Conservation (phyloP, 2,329 filamentous ascomycete species). For the Monosporascus cannonballus region DNA sequence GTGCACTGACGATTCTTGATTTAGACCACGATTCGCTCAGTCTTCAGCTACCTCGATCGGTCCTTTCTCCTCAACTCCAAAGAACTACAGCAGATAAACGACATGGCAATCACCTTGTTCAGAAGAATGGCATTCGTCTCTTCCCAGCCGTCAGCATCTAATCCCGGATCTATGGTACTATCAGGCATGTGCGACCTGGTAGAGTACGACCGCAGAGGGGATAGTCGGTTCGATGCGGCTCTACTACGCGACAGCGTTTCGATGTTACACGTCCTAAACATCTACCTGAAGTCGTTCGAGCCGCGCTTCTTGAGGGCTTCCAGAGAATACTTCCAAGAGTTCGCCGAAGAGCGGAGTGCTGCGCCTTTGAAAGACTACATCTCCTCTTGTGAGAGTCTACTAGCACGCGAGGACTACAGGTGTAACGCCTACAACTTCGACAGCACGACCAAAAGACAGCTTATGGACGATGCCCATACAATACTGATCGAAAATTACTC, state of each 20-base stretch:
- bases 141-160: slow-evolving; percentile 16
- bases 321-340: slow-evolving; percentile 59
- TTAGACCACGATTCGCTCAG: slow-evolving; percentile 65
- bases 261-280: slow-evolving; percentile 78
- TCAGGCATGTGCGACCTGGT: slow-evolving; percentile 71
- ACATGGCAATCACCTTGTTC: slow-evolving; percentile 74
- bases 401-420: slow-evolving; percentile 65
- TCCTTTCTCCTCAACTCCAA: slow-evolving; percentile 76
- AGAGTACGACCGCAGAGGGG: slow-evolving; percentile 59
- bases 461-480: slow-evolving; percentile 68
- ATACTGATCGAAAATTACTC: slow-evolving; percentile 66
- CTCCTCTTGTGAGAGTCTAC: slow-evolving; percentile 58
- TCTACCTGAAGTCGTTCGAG: slow-evolving; percentile 78
- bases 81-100: slow-evolving; percentile 66
- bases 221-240: slow-evolving; percentile 50
- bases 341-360: slow-evolving; percentile 60
- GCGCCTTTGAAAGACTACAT: slow-evolving; percentile 72
- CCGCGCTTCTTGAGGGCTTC: slow-evolving; percentile 65
- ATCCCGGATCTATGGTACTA: slow-evolving; percentile 33
- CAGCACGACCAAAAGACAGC: slow-evolving; percentile 69
- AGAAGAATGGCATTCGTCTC: slow-evolving; percentile 49
- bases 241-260: slow-evolving; percentile 71
- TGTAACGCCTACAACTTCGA: slow-evolving; percentile 81
- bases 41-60: slow-evolving; percentile 92
- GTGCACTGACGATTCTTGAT: not conserved